A percentile compares a stretch with the other conserved stretches of the same genome.
These are phyloP conservation scores for Corylus americana DNA, from an alignment of 306 rosid genomes.

Conservation along the genomic window DNA sequence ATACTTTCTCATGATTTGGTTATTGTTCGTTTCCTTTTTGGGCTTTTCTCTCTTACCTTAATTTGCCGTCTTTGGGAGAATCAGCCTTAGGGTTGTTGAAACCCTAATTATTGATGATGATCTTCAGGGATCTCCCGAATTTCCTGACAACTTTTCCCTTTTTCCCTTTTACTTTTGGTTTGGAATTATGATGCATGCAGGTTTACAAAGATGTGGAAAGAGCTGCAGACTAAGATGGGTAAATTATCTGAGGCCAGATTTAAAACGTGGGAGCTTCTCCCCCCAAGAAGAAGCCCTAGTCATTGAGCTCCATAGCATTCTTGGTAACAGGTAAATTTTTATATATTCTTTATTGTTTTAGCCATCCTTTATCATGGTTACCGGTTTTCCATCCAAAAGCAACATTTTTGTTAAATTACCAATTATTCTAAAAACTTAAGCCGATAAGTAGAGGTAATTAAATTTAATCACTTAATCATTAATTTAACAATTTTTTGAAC, in stretches of 20 bases:
- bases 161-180: not conserved
- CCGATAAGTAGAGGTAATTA: no score
- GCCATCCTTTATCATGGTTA: slow-evolving; percentile 14
- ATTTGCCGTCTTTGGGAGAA: no score
- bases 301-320: slow-evolving; percentile 81
- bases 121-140: no score
- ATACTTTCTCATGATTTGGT: not conserved
- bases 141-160: no score
- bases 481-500: slow-evolving; percentile 4
- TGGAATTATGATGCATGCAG: slow-evolving; percentile 28
- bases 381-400: slow-evolving; percentile 12
- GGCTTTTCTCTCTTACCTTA: not conserved
- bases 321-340: slow-evolving; percentile 73
- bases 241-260: slow-evolving; percentile 91
- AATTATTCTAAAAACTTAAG: no score
- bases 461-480: no score
- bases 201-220: slow-evolving; percentile 90
- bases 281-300: slow-evolving; percentile 88
- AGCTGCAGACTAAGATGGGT: slow-evolving; percentile 98
- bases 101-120: no score
- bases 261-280: slow-evolving; percentile 94
- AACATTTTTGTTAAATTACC: not conserved
- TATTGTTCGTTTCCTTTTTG: not conserved
- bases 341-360: no score
- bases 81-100: no score